Conservation (phyloP, 2,329 filamentous ascomycete genomes). For the Cladobotryum protrusum region DNA sequence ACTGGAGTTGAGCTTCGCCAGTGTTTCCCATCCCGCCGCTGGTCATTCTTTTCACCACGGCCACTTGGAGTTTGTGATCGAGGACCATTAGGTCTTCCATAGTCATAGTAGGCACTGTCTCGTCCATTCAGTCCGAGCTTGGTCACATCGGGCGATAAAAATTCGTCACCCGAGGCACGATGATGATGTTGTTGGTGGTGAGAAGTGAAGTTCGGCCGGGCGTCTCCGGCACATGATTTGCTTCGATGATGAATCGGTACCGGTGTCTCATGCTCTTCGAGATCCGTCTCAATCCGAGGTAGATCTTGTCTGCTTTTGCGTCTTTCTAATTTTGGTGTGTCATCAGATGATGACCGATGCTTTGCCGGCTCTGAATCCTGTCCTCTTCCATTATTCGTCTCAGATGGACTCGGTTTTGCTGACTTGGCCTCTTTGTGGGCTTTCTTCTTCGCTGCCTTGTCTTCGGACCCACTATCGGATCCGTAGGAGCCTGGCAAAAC, state of each 20-base stretch:
- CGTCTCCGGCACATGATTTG: conserved; percentile 29
- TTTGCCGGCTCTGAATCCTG: not conserved
- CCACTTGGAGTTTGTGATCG: conserved; percentile 26
- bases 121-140: conserved; percentile 36
- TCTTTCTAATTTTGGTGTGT: conserved; percentile 16
- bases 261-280: conserved; percentile 19
- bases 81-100: conserved; percentile 14
- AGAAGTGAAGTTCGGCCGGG: conserved; percentile 26
- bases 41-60: conserved; percentile 17
- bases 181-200: conserved; percentile 21
- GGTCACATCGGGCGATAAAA: conserved; percentile 37
- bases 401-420: conserved; percentile 1
- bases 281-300: conserved; percentile 39
- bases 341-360: not conserved
- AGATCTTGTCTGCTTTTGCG: conserved; percentile 34
- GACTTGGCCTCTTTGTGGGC: conserved; percentile 5
- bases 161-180: conserved; percentile 22
- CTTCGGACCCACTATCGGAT: conserved; percentile 16
- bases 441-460: conserved; percentile 21
- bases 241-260: conserved; percentile 28
- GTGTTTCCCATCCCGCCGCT: conserved; percentile 19
- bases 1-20: conserved; percentile 23
- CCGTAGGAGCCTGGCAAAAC: conserved; percentile 37
- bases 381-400: not conserved
- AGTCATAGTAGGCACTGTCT: conserved; percentile 36